phyloP scores from a whole-genome alignment of 495 filamentous ascomycete genomes.

The Ascodesmis nigricans region DNA sequence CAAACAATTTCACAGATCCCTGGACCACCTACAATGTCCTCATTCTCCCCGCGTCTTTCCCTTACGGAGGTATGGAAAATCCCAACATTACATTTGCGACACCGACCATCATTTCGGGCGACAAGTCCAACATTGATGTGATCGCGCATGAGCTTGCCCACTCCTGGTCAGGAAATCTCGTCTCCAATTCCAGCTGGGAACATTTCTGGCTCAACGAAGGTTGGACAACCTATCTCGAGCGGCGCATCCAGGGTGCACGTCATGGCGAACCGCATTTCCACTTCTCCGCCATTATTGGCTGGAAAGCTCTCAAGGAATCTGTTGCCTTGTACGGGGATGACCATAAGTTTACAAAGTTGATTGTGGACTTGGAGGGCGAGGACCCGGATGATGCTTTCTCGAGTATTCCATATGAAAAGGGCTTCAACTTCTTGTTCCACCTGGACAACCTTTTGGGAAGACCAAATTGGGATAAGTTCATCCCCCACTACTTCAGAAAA shows the following conservation, averaged over 20 bases:
- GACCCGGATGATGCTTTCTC: slow-evolving; percentile 93
- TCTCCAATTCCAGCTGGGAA: slow-evolving; percentile 80
- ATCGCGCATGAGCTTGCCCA: slow-evolving; percentile 90
- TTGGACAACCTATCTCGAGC: slow-evolving; percentile 86
- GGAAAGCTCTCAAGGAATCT: slow-evolving; percentile 46
- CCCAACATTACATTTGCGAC: slow-evolving; percentile 86
- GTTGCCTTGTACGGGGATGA: slow-evolving; percentile 54
- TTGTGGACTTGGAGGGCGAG: slow-evolving; percentile 65
- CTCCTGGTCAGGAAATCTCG: slow-evolving; percentile 84
- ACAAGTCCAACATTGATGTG: slow-evolving; percentile 84
- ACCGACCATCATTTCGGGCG: slow-evolving; percentile 74
- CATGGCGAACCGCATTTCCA: slow-evolving; percentile 71
- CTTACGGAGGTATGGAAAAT: slow-evolving; percentile 78
- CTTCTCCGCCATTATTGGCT: slow-evolving; percentile 81
- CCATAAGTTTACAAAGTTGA: slow-evolving; percentile 80
- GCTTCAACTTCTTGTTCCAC: slow-evolving; percentile 59
- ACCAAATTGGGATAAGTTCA: slow-evolving; percentile 74
- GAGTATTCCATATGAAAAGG: slow-evolving; percentile 59
- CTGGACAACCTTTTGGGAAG: slow-evolving; percentile 72
- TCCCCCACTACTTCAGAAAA: slow-evolving; percentile 77
- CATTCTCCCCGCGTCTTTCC: slow-evolving; percentile 54
- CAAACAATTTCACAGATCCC: slow-evolving; percentile 51
- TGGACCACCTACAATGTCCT: slow-evolving; percentile 94
- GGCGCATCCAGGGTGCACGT: slow-evolving; percentile 41
- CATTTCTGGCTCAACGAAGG: slow-evolving; percentile 89